These are phyloP conservation scores for Starmerella powellii DNA, from an alignment of 805 yeast genomes.

Conservation along the genomic window DNA sequence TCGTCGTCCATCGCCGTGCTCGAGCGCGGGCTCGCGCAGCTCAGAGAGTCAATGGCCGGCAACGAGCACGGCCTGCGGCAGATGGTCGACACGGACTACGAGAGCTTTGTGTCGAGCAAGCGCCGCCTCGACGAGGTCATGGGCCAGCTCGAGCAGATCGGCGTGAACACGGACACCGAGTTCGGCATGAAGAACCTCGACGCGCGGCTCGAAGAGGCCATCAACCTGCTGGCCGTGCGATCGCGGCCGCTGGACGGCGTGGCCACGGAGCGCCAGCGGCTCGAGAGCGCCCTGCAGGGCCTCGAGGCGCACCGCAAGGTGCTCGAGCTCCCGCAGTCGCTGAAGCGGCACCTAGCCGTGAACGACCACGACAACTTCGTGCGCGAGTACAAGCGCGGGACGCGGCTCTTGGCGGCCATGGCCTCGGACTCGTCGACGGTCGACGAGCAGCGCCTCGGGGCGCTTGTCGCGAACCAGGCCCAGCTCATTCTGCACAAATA, in stretches of 20 bases:
- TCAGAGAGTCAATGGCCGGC: constrained; percentile 39
- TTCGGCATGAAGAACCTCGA: constrained; percentile 31
- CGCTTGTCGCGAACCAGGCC: constrained; percentile 46
- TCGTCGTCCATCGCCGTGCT: constrained; percentile 44
- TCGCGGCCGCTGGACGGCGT: constrained; percentile 49
- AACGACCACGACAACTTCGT: constrained; percentile 49
- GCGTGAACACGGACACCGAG: constrained; percentile 25
- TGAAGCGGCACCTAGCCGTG: constrained; percentile 34
- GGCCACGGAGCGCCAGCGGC: constrained; percentile 37
- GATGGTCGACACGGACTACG: constrained; percentile 48
- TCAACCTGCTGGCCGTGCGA: constrained; percentile 40
- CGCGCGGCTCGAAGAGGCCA: constrained; percentile 36
- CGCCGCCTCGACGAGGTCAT: constrained; percentile 51
- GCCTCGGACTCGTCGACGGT: constrained; percentile 14
- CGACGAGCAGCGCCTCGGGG: constrained; percentile 30
- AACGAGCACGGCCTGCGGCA: constrained; percentile 38
- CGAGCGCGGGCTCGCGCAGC: constrained; percentile 35
- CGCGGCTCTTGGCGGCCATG: constrained; percentile 23
- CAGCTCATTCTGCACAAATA: constrained; percentile 44
- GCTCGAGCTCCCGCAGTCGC: constrained; percentile 45
- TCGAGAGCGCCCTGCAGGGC: constrained; percentile 39
- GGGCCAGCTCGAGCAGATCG: constrained; percentile 37
- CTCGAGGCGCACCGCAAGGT: constrained; percentile 42
- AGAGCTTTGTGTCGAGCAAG: constrained; percentile 53
- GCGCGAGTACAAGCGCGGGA: constrained; percentile 45